Base-by-base conservation (phyloP, 169 alveolate genomes). In the Miamiensis avidus region DNA sequence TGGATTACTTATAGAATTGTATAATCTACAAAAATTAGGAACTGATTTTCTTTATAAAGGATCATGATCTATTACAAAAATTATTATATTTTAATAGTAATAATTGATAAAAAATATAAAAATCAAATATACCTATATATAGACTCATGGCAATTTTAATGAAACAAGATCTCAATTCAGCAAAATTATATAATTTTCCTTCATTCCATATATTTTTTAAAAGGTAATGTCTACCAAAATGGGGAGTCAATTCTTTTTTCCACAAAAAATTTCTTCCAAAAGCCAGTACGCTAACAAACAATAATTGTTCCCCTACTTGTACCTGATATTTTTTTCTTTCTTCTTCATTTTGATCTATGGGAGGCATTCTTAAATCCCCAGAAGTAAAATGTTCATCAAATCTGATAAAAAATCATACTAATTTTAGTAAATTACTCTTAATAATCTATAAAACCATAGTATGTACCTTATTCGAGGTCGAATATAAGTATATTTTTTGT, bases 21-120 rank as follows among this genome's bases (percentile, higher is more conserved):
- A 86, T 0, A 86, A 33, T 49, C 78, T 79, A 28, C 90, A 86
- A 49, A 79, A 86, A 64, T 86, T 33, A 1, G 90, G 90, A 1
- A 86, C 49, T 31, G n/a, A 4, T 31, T 75, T 73, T 79, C 87
- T 81, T 81, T 86, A 34, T n/a, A 86, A 65, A 16, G 90, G 90
- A 64, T 86, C 83, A 75, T 86, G 90, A 65, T 86, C 90, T 31
- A n/a, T n/a, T n/a, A n/a, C n/a, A n/a, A n/a, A n/a, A n/a, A n/a
- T n/a, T n/a, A n/a, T n/a, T n/a, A n/a, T n/a, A n/a, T n/a, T n/a
- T n/a, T n/a, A n/a, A n/a, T n/a, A n/a, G n/a, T n/a, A n/a, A n/a
- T n/a, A n/a, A n/a, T n/a, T n/a, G n/a, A n/a, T n/a, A n/a, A n/a
- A n/a, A n/a, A n/a, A n/a, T n/a, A n/a, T n/a, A n/a, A n/a, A n/a